Conservation (phyloP, 345 rosid genomes). For the Eutrema yunnanense region DNA sequence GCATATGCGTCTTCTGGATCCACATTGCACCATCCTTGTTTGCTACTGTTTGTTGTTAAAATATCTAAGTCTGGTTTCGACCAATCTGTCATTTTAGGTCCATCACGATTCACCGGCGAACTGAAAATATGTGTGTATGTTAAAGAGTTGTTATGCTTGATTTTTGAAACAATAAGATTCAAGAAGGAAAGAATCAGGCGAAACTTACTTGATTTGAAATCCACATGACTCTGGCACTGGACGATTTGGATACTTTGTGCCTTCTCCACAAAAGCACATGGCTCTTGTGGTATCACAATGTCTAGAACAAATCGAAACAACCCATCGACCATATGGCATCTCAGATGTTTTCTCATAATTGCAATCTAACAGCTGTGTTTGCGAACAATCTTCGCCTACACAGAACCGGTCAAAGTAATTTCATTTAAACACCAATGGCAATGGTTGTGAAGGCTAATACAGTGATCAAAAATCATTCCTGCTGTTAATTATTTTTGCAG, state of each 20-base stretch:
- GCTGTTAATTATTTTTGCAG: background rate
- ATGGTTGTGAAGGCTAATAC: background rate
- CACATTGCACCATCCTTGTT: constrained; percentile 93
- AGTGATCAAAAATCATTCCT: background rate
- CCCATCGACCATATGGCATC: constrained; percentile 82
- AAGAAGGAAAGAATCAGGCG: background rate
- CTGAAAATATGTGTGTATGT: constrained; percentile 35
- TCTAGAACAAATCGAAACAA: constrained; percentile 82
- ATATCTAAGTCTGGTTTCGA: constrained; percentile 71
- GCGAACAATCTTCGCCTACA: constrained; percentile 78
- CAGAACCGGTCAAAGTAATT: background rate
- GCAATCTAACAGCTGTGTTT: constrained; percentile 55
- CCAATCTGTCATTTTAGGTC: constrained; percentile 65
- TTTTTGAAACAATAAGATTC: background rate
- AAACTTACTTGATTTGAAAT: constrained; percentile 62
- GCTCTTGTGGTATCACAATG: constrained; percentile 89
- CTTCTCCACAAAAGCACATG: constrained; percentile 98
- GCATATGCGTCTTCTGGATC: constrained; percentile 80
- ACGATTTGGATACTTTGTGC: constrained; percentile 92
- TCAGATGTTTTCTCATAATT: constrained; percentile 64
- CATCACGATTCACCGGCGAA: constrained; percentile 55
- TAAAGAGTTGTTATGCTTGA: constrained; percentile 13
- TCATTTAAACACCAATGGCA: constrained; percentile 6
- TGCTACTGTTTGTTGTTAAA: constrained; percentile 67
- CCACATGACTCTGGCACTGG: constrained; percentile 91